A percentile compares a stretch with the other conserved stretches of the same genome.
phyloP scores from a whole-genome alignment of 2,329 filamentous ascomycete species.

The Plectosphaerella plurivora region DNA sequence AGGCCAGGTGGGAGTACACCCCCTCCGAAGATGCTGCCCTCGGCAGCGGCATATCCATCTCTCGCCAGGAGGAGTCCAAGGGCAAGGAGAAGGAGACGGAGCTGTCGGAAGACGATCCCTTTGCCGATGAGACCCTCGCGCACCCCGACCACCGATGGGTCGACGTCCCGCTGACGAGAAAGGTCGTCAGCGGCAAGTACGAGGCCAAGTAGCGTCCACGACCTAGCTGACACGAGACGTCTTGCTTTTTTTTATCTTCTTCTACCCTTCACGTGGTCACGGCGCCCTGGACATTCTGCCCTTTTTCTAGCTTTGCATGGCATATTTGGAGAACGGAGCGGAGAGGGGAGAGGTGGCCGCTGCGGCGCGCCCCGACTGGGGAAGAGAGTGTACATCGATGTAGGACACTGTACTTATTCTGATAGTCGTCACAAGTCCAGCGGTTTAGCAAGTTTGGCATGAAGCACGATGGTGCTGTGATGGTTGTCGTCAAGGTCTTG shows the following conservation, averaged over 20 bases:
- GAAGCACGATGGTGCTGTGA: no score
- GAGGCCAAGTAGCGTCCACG: conserved; percentile 41
- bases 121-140: conserved; percentile 47
- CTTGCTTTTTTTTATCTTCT: not conserved
- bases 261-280: not conserved
- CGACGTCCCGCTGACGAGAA: conserved; percentile 60
- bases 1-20: conserved; percentile 72
- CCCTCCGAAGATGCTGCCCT: conserved; percentile 35
- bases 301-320: not conserved
- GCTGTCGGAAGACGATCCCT: conserved; percentile 56
- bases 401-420: not conserved
- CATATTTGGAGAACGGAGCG: not conserved
- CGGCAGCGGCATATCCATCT: conserved; percentile 64
- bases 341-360: not conserved
- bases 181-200: conserved; percentile 73
- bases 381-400: not conserved
- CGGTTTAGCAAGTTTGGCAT: no score
- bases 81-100: conserved; percentile 45
- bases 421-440: not conserved
- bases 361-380: not conserved
- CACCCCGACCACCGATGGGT: conserved; percentile 50
- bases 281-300: not conserved
- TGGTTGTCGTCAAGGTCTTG: no score
- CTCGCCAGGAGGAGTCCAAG: conserved; percentile 43
- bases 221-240: not conserved